These are phyloP conservation scores for Raffaelea albimanens DNA, from an alignment of 2,329 filamentous ascomycete species.

Conservation along the genomic window DNA sequence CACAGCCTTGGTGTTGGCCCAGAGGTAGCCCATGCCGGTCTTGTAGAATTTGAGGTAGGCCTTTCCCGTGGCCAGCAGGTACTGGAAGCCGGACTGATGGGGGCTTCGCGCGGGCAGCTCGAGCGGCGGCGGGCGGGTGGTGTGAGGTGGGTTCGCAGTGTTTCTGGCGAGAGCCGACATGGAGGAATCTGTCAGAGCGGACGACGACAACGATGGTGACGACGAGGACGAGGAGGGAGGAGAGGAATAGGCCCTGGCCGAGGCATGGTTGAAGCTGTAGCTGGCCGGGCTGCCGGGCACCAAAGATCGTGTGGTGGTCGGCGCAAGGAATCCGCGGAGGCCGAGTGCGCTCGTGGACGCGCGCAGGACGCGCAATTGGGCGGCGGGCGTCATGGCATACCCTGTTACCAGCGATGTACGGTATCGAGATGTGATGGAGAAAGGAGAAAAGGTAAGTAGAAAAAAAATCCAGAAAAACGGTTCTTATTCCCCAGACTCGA, in stretches of 20 bases:
- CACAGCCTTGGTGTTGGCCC: slow-evolving; percentile 41
- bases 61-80: slow-evolving; percentile 57
- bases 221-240: not conserved
- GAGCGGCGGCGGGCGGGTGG: slow-evolving; percentile 65
- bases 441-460: not conserved
- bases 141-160: slow-evolving; percentile 55
- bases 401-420: not conserved
- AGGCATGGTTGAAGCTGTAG: too few species aligned
- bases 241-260: not conserved
- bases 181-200: not conserved
- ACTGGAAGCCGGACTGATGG: slow-evolving; percentile 33
- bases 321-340: not conserved
- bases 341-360: not conserved
- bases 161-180: slow-evolving; percentile 1
- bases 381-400: slow-evolving; percentile 14
- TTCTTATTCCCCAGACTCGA: too few species aligned
- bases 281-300: too few species aligned
- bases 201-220: not conserved
- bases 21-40: slow-evolving; percentile 65
- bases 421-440: not conserved
- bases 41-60: slow-evolving; percentile 84
- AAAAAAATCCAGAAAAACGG: not conserved
- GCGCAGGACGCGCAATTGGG: slow-evolving; percentile 13
- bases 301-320: not conserved
- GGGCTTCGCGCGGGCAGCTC: slow-evolving; percentile 46